A percentile compares a stretch with the other conserved stretches of the same genome.
Conservation (phyloP, 805 yeast species). For the Jamesozyma rosinii region DNA sequence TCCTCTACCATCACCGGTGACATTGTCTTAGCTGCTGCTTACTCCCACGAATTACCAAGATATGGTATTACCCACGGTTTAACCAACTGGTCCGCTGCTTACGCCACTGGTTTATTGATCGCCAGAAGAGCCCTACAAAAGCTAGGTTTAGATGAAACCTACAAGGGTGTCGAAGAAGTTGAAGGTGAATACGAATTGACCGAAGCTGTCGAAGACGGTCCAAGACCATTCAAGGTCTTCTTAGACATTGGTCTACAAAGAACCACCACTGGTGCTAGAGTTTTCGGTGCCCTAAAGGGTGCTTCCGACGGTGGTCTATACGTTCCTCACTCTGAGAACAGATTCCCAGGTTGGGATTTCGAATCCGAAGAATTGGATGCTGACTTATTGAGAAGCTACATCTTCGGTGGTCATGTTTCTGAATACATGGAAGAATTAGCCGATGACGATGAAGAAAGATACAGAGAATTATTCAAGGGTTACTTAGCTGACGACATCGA, state of each 20-base stretch:
- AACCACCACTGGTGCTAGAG: constrained; percentile 99
- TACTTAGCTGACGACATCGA: constrained; percentile 96
- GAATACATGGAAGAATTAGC: constrained; percentile 99
- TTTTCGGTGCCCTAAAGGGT: constrained; percentile 99
- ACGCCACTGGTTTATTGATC: constrained; percentile 94
- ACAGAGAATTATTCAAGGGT: constrained; percentile 89
- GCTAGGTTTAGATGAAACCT: constrained; percentile 96
- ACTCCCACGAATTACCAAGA: constrained; percentile 96
- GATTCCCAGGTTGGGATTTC: constrained; percentile 99
- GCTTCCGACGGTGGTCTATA: constrained; percentile 99
- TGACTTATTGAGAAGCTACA: constrained; percentile 95
- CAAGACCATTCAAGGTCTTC: constrained; percentile 99
- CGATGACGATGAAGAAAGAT: constrained; percentile 99
- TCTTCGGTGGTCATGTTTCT: constrained; percentile 99
- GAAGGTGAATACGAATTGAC: constrained; percentile 98
- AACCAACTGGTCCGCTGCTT: constrained; percentile 99
- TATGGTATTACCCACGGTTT: constrained; percentile 97
- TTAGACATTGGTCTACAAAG: constrained; percentile 98
- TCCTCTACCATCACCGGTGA: constrained; percentile 97
- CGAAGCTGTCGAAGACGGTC: constrained; percentile 98
- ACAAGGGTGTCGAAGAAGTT: constrained; percentile 97
- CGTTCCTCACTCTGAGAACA: constrained; percentile 98
- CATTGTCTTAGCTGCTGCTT: constrained; percentile 91
- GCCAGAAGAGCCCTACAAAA: constrained; percentile 98
- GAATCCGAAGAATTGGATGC: constrained; percentile 97